A percentile compares a stretch with the other conserved stretches of the same genome.
phyloP scores from a whole-genome alignment of 177 flowering plant species.

The Vitis hybrid region DNA sequence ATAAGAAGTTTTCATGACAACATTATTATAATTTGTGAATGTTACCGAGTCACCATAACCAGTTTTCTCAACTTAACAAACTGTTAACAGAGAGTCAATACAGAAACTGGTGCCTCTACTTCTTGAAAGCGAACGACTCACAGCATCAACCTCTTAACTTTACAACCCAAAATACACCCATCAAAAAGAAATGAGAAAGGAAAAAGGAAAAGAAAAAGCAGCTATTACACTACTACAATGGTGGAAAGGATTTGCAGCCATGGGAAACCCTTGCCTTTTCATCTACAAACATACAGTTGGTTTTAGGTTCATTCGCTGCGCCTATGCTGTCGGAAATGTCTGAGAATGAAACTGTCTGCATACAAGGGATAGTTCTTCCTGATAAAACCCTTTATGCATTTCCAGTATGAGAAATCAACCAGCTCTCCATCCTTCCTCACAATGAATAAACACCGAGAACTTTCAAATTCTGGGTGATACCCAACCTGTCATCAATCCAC shows the following conservation, averaged over 20 bases:
- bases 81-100: background rate
- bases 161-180: too few relatives aligned
- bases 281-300: too few relatives aligned
- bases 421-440: constrained; percentile 76
- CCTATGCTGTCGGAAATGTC: constrained; percentile 64
- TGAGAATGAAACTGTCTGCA: constrained; percentile 82
- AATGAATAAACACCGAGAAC: constrained; percentile 85
- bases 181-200: too few relatives aligned
- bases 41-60: background rate
- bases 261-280: too few relatives aligned
- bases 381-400: constrained; percentile 90
- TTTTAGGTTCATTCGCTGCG: too few relatives aligned
- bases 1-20: too few relatives aligned
- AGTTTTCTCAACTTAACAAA: background rate
- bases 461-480: constrained; percentile 78
- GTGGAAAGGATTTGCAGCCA: too few relatives aligned
- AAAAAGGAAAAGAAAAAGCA: too few relatives aligned
- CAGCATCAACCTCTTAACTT: too few relatives aligned
- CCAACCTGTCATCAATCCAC: constrained; percentile 56
- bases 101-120: background rate
- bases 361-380: constrained; percentile 81
- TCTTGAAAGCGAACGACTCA: too few relatives aligned
- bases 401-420: constrained; percentile 97
- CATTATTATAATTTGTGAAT: too few relatives aligned
- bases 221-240: too few relatives aligned